These are phyloP conservation scores for Arthroderma sp. DNA, from an alignment of 2,329 filamentous ascomycete species.

Conservation along the genomic window DNA sequence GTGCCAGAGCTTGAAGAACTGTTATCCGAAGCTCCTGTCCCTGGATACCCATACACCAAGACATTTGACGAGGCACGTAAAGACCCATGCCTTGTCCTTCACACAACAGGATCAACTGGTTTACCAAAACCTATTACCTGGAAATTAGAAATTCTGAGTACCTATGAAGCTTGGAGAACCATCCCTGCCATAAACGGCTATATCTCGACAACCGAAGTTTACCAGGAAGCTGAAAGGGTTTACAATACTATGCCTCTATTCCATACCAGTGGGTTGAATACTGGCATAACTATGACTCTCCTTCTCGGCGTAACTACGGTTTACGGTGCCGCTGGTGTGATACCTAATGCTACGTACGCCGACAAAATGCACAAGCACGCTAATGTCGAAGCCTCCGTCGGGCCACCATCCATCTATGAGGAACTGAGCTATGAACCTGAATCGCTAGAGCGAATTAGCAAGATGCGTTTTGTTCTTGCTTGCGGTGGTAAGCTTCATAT, in stretches of 20 bases:
- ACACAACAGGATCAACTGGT: neutral
- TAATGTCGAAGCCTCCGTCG: too few species aligned
- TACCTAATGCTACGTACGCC: too few species aligned
- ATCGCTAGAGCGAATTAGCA: too few species aligned
- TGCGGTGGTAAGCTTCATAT: too few species aligned
- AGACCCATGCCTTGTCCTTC: neutral
- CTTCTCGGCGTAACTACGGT: too few species aligned
- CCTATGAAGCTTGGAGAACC: neutral
- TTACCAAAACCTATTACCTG: constrained; percentile 2
- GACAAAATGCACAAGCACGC: too few species aligned
- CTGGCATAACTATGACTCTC: too few species aligned
- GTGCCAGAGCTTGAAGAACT: neutral
- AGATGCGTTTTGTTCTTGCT: too few species aligned
- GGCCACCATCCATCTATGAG: too few species aligned
- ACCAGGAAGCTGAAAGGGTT: neutral
- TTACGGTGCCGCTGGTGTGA: too few species aligned
- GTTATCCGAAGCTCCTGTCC: neutral
- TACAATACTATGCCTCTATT: neutral
- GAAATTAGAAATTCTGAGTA: neutral
- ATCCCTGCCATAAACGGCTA: neutral
- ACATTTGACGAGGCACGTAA: neutral
- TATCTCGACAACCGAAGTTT: neutral
- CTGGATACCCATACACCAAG: neutral
- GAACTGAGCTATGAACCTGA: too few species aligned
- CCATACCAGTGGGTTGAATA: neutral